These are phyloP conservation scores for Asterochloris erici DNA, from an alignment of 139 green algal genomes.

Conservation along the genomic window DNA sequence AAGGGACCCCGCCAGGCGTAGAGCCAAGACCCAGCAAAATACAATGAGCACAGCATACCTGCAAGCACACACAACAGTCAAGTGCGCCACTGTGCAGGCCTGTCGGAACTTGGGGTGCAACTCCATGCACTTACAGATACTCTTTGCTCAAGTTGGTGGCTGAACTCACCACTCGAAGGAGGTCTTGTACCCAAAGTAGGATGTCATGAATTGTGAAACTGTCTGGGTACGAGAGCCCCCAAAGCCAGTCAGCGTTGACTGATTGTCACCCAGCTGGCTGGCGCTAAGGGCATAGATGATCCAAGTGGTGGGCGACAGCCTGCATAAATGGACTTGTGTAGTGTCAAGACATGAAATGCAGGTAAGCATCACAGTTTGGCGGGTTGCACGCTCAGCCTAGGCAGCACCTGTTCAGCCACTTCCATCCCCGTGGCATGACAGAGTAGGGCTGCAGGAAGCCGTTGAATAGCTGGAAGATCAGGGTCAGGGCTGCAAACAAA, in stretches of 20 bases:
- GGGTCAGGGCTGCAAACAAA: not conserved
- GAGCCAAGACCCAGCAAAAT: too few relatives aligned
- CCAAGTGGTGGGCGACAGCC: slow-evolving; percentile 15
- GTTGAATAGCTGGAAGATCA: slow-evolving; percentile 50
- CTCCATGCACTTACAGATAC: too few relatives aligned
- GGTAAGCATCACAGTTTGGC: slow-evolving; percentile 10
- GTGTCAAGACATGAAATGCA: slow-evolving; percentile 1
- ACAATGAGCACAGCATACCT: too few relatives aligned
- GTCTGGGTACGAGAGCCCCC: not conserved
- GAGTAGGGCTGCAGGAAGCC: slow-evolving; percentile 77
- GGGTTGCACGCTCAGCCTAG: slow-evolving; percentile 40
- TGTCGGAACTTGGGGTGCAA: too few relatives aligned
- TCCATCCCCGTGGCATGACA: slow-evolving; percentile 58
- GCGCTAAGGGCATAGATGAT: slow-evolving; percentile 53
- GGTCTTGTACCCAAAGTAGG: slow-evolving; percentile 63
- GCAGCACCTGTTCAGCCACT: slow-evolving; percentile 62
- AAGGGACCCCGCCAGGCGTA: too few relatives aligned
- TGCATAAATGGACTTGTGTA: not conserved
- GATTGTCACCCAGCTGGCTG: slow-evolving; percentile 43
- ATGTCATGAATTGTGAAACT: slow-evolving; percentile 22
- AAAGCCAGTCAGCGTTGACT: slow-evolving; percentile 10
- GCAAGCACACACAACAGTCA: too few relatives aligned
- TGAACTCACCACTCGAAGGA: slow-evolving; percentile 46
- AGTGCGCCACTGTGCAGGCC: too few relatives aligned
- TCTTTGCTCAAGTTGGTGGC: too few relatives aligned